Conservation (phyloP, 345 rosid genomes). For the Brassica carinata region DNA sequence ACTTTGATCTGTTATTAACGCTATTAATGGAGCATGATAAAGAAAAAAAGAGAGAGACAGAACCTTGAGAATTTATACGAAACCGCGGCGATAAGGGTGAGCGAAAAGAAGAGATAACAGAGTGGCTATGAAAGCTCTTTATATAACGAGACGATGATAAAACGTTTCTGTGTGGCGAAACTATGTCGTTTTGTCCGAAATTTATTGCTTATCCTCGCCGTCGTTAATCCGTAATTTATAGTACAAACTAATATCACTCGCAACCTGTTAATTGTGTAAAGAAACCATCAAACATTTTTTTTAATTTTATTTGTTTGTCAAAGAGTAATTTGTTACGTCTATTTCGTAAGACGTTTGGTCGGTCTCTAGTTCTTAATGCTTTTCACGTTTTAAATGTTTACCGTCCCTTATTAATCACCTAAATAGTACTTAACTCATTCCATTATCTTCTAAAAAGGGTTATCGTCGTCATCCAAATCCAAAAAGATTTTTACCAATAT, state of each 20-base stretch:
- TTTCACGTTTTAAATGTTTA: constrained; percentile 10
- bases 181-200: background rate
- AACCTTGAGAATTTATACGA: constrained; percentile 11
- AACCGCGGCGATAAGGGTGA: constrained; percentile 23
- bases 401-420: background rate
- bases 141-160: background rate
- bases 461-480: background rate
- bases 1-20: no score
- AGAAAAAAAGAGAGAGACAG: no score
- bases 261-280: background rate
- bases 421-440: background rate
- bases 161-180: background rate
- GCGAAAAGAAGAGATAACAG: background rate
- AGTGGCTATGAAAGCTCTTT: constrained; percentile 28
- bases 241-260: background rate
- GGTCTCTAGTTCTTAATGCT: background rate
- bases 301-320: background rate
- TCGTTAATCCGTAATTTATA: background rate
- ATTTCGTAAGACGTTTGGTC: background rate
- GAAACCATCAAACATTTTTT: background rate
- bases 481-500: background rate
- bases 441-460: background rate
- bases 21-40: no score
- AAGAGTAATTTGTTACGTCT: background rate
- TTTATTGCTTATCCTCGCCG: background rate